phyloP scores from a whole-genome alignment of 164 flowering plant genomes.

The Protea cynaroides region DNA sequence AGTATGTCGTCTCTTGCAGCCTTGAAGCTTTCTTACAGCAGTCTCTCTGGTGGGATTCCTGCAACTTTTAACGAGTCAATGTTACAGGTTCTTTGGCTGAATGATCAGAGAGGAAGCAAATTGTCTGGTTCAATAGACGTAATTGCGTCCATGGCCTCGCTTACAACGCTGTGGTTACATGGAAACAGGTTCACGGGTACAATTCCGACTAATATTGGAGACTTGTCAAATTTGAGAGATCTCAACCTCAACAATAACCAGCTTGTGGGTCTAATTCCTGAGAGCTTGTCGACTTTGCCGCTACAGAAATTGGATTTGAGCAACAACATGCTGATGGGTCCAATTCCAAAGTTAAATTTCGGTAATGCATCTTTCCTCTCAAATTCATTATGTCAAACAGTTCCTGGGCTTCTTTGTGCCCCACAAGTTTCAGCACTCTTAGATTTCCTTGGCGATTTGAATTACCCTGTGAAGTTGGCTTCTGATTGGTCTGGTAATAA shows the following conservation, averaged over 20 bases:
- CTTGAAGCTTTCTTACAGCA: slow-evolving; percentile 44
- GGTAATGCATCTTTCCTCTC: slow-evolving; percentile 24
- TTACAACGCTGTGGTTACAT: slow-evolving; percentile 61
- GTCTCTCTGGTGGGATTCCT: slow-evolving; percentile 54
- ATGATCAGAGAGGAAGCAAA: slow-evolving; percentile 48
- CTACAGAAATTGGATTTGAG: slow-evolving; percentile 43
- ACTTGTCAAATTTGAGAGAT: slow-evolving; percentile 42
- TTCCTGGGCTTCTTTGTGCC: slow-evolving; percentile 46
- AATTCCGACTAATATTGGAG: slow-evolving; percentile 57
- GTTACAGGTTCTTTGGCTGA: slow-evolving; percentile 61
- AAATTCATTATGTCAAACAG: slow-evolving; percentile 52
- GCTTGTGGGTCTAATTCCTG: slow-evolving; percentile 67
- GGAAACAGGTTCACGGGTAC: slow-evolving; percentile 71
- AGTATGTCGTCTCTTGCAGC: slow-evolving; percentile 36
- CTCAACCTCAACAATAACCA: slow-evolving; percentile 56
- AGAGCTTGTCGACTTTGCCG: slow-evolving; percentile 35
- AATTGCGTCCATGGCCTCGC: slow-evolving; percentile 42
- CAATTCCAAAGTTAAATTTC: slow-evolving; percentile 46
- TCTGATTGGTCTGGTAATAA: slow-evolving; percentile 68
- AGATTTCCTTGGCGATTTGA: slow-evolving; percentile 49
- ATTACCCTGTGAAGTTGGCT: slow-evolving; percentile 47
- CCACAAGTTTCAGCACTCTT: slow-evolving; percentile 58
- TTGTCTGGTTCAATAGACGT: slow-evolving; percentile 60
- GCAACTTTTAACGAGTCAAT: slow-evolving; percentile 38
- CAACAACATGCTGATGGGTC: slow-evolving; percentile 55